Base-by-base conservation (phyloP, 306 rosid species). In the Quercus wislizeni region DNA sequence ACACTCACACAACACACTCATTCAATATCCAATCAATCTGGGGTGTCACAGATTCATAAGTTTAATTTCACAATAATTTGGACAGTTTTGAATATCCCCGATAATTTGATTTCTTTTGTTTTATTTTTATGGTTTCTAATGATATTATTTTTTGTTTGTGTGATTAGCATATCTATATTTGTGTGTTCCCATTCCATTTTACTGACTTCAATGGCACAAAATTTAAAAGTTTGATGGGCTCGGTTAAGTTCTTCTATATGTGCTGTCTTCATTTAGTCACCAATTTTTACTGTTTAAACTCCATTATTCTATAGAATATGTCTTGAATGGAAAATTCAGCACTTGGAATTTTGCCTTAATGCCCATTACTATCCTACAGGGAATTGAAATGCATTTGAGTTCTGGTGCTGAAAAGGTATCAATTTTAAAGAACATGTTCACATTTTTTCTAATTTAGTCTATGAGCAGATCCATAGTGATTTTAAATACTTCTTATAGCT, bases 381-480 rank as follows among this genome's bases (percentile, higher is more conserved):
- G 98, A 83, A 86, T 96, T 76, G 98, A 96, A 88, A 96, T 96
- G 99, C 90, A 87, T 5, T 54, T 82, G 88, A 80, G 87, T 82
- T 89, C 96, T 5, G 81, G 88, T 70, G 73, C 76, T 72, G 94
- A 94, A 27, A 92, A 94, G 98, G 98, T 92, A 92, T 76, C 82
- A 77, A 74, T 84, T 87, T 80, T 12, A 68, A 80, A 75, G 54
- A 56, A 58, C 57, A 73, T 69, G 76, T 73, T 77, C n/a, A 4
- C 23, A 41, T n/a, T 71, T 85, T 80, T 21, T 21, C 21, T 21
- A 21, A 21, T 21, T 21, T 79, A 33, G 69, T 73, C 69, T 76
- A 70, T 67, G 65, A 41, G 68, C 54, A 23, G 58, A 19, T 8
- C 14, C 13, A 2, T 55, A 25, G 55, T 74, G 69, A 43, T n/a